A percentile compares a stretch with the other conserved stretches of the same genome.
Evolutionary conservation across 164 flowering plant genomes (phyloP).

Genomic region (Dillenia suffruticosa): DNA sequence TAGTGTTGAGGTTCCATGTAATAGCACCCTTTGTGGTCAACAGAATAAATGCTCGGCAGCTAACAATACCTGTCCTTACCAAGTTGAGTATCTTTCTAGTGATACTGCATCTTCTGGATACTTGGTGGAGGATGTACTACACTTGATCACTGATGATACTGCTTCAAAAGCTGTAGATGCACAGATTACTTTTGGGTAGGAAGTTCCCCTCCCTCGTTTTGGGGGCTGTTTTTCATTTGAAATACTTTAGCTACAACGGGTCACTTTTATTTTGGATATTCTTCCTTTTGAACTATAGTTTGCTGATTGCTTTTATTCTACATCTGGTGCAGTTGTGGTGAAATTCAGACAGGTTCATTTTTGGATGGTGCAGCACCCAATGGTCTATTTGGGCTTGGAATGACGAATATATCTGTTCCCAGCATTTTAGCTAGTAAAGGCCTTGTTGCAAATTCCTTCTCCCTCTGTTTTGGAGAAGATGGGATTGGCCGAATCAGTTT

Average conservation of each 20-base stretch:
- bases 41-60: constrained; percentile 32
- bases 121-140: constrained; percentile 78
- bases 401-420: constrained; percentile 68
- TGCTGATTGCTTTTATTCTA: constrained; percentile 2
- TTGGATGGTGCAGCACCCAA: constrained; percentile 71
- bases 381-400: constrained; percentile 89
- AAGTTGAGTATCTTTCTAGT: constrained; percentile 57
- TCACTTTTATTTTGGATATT: not conserved
- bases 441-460: constrained; percentile 67
- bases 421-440: constrained; percentile 72
- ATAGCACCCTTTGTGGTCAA: constrained; percentile 38
- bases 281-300: not conserved
- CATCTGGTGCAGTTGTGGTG: constrained; percentile 68
- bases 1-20: constrained; percentile 56
- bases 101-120: constrained; percentile 69
- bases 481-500: constrained; percentile 83
- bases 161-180: constrained; percentile 40
- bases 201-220: not conserved
- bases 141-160: constrained; percentile 50
- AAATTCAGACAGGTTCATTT: constrained; percentile 72
- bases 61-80: constrained; percentile 48
- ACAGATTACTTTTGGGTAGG: constrained; percentile 72
- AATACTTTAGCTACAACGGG: not conserved
- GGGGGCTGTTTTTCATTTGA: not conserved
- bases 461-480: constrained; percentile 83